Evolutionary conservation across 805 yeast species (phyloP).

Genomic region (Candida arabinofermentans): DNA sequence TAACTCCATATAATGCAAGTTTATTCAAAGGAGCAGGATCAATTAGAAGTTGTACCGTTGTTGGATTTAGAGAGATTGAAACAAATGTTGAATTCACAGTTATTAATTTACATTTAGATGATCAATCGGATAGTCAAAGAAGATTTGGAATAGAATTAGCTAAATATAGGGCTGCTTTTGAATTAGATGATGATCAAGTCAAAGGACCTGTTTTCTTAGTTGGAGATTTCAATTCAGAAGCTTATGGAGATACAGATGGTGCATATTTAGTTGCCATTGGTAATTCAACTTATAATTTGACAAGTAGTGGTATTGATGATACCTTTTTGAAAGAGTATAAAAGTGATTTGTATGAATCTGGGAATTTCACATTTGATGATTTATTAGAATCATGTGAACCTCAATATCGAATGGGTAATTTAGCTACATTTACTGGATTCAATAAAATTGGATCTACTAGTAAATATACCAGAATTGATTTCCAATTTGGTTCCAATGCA

Average conservation of each 20-base stretch:
- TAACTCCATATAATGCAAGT: slow-evolving; percentile 51
- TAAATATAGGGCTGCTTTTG: slow-evolving; percentile 35
- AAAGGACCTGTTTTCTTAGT: slow-evolving; percentile 38
- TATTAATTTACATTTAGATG: slow-evolving; percentile 50
- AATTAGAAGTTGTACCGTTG: slow-evolving; percentile 37
- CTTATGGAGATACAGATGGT: slow-evolving; percentile 35
- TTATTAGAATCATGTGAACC: slow-evolving; percentile 21
- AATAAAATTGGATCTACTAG: slow-evolving; percentile 11
- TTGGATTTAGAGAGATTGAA: slow-evolving; percentile 26
- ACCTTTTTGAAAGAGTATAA: slow-evolving; percentile 21
- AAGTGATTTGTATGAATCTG: slow-evolving; percentile 3
- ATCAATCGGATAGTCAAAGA: slow-evolving; percentile 43
- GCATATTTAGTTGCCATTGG: slow-evolving; percentile 32
- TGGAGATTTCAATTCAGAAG: slow-evolving; percentile 56
- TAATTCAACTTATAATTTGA: slow-evolving; percentile 3
- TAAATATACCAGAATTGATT: slow-evolving; percentile 35
- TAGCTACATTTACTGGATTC: slow-evolving; percentile 41
- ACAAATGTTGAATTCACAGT: slow-evolving; percentile 34
- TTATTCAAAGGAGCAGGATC: slow-evolving; percentile 38
- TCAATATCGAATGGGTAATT: slow-evolving; percentile 30
- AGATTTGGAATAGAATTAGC: slow-evolving; percentile 41
- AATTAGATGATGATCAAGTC: slow-evolving; percentile 24
- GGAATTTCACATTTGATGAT: slow-evolving; percentile 27
- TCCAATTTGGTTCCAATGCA: slow-evolving; percentile 31
- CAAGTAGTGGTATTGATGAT: slow-evolving; percentile 10